Conservation (phyloP, 2,329 filamentous ascomycete species). For the Teratosphaeria epicoccoides region DNA sequence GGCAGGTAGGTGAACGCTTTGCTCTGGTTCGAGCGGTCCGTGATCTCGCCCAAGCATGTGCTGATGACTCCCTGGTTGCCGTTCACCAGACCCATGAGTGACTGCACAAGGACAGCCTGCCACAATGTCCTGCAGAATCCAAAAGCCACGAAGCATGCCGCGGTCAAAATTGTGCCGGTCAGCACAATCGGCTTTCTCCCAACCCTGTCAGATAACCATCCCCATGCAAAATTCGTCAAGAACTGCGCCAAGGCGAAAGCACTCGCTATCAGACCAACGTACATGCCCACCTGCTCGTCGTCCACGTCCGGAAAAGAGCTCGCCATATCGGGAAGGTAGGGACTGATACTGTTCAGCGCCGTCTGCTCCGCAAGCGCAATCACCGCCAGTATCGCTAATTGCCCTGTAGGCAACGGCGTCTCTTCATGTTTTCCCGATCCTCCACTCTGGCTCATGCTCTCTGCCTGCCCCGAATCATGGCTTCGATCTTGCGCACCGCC, state of each 20-base stretch:
- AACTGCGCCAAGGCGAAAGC: conserved; percentile 89
- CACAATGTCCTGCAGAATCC: conserved; percentile 74
- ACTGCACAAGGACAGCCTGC: conserved; percentile 78
- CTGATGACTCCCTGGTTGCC: conserved; percentile 92
- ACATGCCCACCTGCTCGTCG: conserved; percentile 62
- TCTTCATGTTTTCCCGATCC: conserved; percentile 31
- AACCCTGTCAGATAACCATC: conserved; percentile 67
- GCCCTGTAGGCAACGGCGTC: conserved; percentile 69
- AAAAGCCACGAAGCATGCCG: conserved; percentile 71
- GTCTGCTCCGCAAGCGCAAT: conserved; percentile 92
- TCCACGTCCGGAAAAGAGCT: conserved; percentile 72
- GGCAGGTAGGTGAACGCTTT: conserved; percentile 88
- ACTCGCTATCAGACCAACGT: conserved; percentile 82
- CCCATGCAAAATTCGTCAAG: conserved; percentile 85
- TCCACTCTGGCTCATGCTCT: not conserved
- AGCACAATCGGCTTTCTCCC: conserved; percentile 76
- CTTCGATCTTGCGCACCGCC: not conserved
- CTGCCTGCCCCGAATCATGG: not conserved
- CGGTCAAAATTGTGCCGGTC: conserved; percentile 70
- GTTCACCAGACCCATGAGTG: conserved; percentile 84
- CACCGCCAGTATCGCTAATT: conserved; percentile 74
- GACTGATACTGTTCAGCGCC: conserved; percentile 89
- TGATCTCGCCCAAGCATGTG: conserved; percentile 88
- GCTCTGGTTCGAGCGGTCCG: conserved; percentile 89
- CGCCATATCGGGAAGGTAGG: conserved; percentile 90